These are phyloP conservation scores for Torulaspora globosa DNA, from an alignment of 1,139 yeast species.

Conservation along the genomic window DNA sequence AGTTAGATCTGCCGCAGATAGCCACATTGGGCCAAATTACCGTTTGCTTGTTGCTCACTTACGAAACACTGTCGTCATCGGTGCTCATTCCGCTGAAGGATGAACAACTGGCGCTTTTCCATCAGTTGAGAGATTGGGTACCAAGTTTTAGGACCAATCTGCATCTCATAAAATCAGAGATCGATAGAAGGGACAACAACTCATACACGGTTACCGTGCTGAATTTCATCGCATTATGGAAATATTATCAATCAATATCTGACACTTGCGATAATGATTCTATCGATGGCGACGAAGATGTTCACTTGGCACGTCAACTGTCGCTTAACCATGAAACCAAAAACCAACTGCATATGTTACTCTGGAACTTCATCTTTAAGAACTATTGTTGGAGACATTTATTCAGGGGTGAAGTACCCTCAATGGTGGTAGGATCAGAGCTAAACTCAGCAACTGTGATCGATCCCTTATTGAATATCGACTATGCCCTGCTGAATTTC, in stretches of 20 bases:
- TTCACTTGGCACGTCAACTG: constrained; percentile 26
- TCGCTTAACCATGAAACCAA: constrained; percentile 30
- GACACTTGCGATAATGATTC: constrained; percentile 15
- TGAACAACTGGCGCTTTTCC: constrained; percentile 19
- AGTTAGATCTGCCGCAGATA: constrained; percentile 21
- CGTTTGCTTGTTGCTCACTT: constrained; percentile 25
- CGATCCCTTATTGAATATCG: constrained; percentile 28
- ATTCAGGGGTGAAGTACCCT: constrained; percentile 31
- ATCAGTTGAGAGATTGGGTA: constrained; percentile 19
- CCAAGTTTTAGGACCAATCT: constrained; percentile 20
- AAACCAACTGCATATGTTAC: constrained; percentile 20
- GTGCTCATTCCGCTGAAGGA: constrained; percentile 27
- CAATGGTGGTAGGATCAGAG: constrained; percentile 19
- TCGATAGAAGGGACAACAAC: constrained; percentile 20
- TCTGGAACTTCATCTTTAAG: constrained; percentile 32
- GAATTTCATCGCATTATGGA: constrained; percentile 25
- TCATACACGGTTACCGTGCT: constrained; percentile 20
- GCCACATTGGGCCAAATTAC: constrained; percentile 27
- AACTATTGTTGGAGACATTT: constrained; percentile 33
- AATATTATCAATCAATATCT: constrained; percentile 25
- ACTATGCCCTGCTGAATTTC: constrained; percentile 21
- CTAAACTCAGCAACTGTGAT: constrained; percentile 25
- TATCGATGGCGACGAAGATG: constrained; percentile 31
- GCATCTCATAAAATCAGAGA: constrained; percentile 20
- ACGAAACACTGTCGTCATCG: constrained; percentile 27